These are phyloP conservation scores for Phytopythium litorale DNA, from an alignment of 352 stramenopile species.

Conservation along the genomic window DNA sequence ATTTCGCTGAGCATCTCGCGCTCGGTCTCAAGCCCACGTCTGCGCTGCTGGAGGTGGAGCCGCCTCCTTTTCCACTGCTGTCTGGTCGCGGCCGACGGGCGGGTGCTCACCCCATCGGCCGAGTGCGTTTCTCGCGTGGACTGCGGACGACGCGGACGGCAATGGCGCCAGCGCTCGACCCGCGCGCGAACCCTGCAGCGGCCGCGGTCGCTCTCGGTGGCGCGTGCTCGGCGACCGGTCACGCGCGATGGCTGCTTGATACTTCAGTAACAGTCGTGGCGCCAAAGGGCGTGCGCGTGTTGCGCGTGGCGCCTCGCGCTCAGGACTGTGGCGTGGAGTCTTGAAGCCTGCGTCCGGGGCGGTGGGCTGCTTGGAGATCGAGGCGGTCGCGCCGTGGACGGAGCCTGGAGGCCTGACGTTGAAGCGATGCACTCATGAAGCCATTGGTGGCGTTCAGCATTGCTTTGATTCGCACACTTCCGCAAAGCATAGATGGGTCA, in stretches of 20 bases:
- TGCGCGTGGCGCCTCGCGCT: neutral
- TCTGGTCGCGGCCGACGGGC: neutral
- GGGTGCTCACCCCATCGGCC: neutral
- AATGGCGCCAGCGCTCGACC: neutral
- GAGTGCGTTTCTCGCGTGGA: neutral
- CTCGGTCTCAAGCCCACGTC: neutral
- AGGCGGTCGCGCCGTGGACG: too few species aligned
- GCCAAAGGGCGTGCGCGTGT: neutral
- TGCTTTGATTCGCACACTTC: too few species aligned
- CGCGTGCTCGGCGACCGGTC: neutral
- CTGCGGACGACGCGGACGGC: too few species aligned
- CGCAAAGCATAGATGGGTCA: too few species aligned
- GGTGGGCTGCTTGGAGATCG: too few species aligned
- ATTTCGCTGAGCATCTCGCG: conserved; percentile 9
- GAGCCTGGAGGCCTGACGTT: too few species aligned
- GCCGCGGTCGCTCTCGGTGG: neutral
- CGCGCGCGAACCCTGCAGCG: neutral
- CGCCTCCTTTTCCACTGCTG: neutral
- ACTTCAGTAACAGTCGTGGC: neutral
- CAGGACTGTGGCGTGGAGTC: too few species aligned
- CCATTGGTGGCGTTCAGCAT: too few species aligned
- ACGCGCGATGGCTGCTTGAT: neutral
- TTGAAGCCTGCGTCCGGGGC: too few species aligned
- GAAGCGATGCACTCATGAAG: too few species aligned
- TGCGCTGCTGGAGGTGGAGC: neutral